Conservation (phyloP, 2,329 filamentous ascomycete genomes). For the Microdochium paspali region DNA sequence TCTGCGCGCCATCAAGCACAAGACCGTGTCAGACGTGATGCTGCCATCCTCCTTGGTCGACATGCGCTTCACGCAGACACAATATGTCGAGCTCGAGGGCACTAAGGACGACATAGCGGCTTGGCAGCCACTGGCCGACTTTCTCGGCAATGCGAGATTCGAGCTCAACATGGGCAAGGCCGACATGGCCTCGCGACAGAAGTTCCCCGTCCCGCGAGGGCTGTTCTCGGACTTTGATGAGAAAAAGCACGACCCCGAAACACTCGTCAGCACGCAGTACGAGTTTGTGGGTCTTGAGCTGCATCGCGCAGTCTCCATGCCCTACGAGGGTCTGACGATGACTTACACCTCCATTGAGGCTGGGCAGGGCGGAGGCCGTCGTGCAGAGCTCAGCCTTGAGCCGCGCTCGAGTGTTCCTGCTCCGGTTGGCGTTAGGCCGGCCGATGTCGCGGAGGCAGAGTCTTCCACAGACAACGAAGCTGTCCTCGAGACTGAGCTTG, state of each 20-base stretch:
- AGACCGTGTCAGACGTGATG: constrained; percentile 30
- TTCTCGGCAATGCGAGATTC: constrained; percentile 34
- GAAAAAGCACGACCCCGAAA: background rate
- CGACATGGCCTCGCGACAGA: constrained; percentile 21
- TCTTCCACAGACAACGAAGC: background rate
- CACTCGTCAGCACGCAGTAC: constrained; percentile 19
- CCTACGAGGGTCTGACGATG: constrained; percentile 33
- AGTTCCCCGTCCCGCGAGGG: constrained; percentile 19
- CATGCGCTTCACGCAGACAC: constrained; percentile 32
- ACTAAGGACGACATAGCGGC: constrained; percentile 12
- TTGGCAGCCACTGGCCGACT: constrained; percentile 27
- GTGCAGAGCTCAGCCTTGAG: constrained; percentile 39
- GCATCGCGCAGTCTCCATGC: constrained; percentile 32
- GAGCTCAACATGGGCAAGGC: constrained; percentile 31
- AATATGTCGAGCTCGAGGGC: constrained; percentile 19
- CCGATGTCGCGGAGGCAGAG: background rate
- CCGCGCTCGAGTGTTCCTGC: constrained; percentile 8
- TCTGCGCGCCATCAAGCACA: constrained; percentile 27
- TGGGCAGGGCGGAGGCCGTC: constrained; percentile 38
- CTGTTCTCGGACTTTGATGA: constrained; percentile 7
- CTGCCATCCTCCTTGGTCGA: constrained; percentile 38
- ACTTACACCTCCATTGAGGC: constrained; percentile 43
- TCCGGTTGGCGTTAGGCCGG: background rate
- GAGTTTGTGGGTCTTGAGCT: constrained; percentile 43
- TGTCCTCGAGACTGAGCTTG: background rate